These are phyloP conservation scores for Phragmites australis DNA, from an alignment of 176 grass and related monocot species.

Conservation along the genomic window DNA sequence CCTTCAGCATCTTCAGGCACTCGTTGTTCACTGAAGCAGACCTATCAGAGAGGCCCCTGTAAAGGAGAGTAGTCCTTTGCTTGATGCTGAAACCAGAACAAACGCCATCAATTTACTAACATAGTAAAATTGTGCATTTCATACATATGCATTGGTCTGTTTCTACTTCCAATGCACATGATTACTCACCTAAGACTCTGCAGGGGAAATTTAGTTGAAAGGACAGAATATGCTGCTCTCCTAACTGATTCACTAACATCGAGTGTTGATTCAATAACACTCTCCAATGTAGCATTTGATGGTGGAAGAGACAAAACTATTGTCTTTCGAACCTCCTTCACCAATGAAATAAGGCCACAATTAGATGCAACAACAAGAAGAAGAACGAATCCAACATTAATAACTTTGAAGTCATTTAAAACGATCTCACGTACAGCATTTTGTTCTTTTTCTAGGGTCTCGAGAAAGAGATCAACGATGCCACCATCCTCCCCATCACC, in stretches of 20 bases:
- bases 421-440: constrained; percentile 63
- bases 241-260: constrained; percentile 74
- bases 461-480: constrained; percentile 68
- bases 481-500: constrained; percentile 61
- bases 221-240: constrained; percentile 67
- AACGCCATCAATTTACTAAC: constrained; percentile 11
- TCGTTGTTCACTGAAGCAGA: constrained; percentile 65
- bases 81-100: constrained; percentile 77
- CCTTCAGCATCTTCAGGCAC: constrained; percentile 92
- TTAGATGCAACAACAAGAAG: constrained; percentile 5
- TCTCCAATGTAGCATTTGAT: constrained; percentile 69
- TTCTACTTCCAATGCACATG: constrained; percentile 11
- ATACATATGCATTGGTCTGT: not conserved
- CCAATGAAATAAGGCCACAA: constrained; percentile 23
- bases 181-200: constrained; percentile 76
- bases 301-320: constrained; percentile 78
- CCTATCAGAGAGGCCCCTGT: constrained; percentile 80
- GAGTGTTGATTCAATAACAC: constrained; percentile 64
- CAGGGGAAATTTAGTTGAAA: constrained; percentile 87
- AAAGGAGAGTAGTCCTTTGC: constrained; percentile 83
- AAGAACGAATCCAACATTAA: not conserved
- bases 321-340: constrained; percentile 74
- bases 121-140: constrained; percentile 21
- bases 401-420: constrained; percentile 7
- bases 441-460: constrained; percentile 63